phyloP scores from a whole-genome alignment of 352 stramenopile genomes.

The Phytophthora macrochlamydospora region DNA sequence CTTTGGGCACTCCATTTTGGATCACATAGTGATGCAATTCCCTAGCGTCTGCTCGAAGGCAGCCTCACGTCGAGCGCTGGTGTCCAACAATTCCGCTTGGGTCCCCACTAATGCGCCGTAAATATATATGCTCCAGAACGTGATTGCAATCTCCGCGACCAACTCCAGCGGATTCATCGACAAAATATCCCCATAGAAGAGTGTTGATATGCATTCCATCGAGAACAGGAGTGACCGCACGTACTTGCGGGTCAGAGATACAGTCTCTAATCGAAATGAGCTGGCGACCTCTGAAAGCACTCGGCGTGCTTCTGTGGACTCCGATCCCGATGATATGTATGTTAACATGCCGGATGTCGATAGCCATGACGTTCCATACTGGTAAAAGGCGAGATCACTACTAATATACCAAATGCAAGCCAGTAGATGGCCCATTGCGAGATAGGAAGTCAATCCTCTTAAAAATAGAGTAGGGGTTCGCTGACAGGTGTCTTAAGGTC shows the following conservation, averaged over 20 bases:
- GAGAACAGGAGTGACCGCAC: slow-evolving; percentile 68
- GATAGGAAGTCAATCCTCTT: slow-evolving; percentile 45
- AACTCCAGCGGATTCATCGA: slow-evolving; percentile 73
- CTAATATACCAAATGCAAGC: slow-evolving; percentile 62
- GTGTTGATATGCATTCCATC: slow-evolving; percentile 66
- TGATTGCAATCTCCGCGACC: slow-evolving; percentile 55
- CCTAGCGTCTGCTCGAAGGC: slow-evolving; percentile 67
- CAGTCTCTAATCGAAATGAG: slow-evolving; percentile 13
- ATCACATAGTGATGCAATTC: slow-evolving; percentile 76
- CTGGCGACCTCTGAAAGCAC: slow-evolving; percentile 11
- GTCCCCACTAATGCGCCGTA: slow-evolving; percentile 67
- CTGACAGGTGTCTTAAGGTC: slow-evolving; percentile 53
- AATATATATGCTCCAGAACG: slow-evolving; percentile 73
- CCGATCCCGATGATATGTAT: slow-evolving; percentile 16
- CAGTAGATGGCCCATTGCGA: slow-evolving; percentile 66
- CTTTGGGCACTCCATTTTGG: slow-evolving; percentile 68
- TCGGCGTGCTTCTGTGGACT: slow-evolving; percentile 3
- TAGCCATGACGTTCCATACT: slow-evolving; percentile 50
- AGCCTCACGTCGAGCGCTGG: slow-evolving; percentile 47
- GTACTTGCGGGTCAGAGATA: slow-evolving; percentile 66
- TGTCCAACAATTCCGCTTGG: slow-evolving; percentile 55
- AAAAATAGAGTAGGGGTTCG: slow-evolving; percentile 52
- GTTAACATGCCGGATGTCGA: slow-evolving; percentile 52
- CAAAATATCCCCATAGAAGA: slow-evolving; percentile 75
- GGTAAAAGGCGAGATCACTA: slow-evolving; percentile 47